phyloP scores from a whole-genome alignment of 2,329 filamentous ascomycete genomes.

The Pleoardoris graminearum region DNA sequence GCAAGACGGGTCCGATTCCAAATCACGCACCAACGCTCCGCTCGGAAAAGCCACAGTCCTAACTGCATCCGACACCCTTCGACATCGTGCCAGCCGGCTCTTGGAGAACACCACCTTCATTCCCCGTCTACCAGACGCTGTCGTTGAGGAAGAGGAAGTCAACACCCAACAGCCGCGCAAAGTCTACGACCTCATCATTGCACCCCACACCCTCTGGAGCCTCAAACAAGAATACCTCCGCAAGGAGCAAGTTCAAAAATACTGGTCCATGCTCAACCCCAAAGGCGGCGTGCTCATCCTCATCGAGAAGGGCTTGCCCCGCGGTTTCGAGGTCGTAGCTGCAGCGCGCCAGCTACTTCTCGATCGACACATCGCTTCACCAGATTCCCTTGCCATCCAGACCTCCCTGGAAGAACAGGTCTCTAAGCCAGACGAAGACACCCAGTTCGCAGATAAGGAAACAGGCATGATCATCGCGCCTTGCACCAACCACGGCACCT shows the following conservation, averaged over 20 bases:
- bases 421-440: conserved; percentile 43
- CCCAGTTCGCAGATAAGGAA: conserved; percentile 52
- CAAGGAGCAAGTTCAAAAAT: conserved; percentile 78
- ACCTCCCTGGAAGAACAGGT: conserved; percentile 44
- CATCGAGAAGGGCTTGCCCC: conserved; percentile 86
- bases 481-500: conserved; percentile 86
- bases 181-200: conserved; percentile 86
- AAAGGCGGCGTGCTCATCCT: conserved; percentile 85
- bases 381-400: conserved; percentile 53
- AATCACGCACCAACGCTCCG: conserved; percentile 47
- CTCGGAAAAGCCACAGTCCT: conserved; percentile 79
- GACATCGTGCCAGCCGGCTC: conserved; percentile 73
- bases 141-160: conserved; percentile 61
- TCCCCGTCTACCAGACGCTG: conserved; percentile 85
- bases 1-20: conserved; percentile 45
- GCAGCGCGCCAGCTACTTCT: conserved; percentile 80
- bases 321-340: conserved; percentile 90
- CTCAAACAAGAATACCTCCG: conserved; percentile 76
- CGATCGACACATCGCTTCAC: conserved; percentile 71
- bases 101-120: conserved; percentile 90
- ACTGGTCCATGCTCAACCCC: conserved; percentile 84
- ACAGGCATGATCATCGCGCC: conserved; percentile 64
- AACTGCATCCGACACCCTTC: conserved; percentile 73
- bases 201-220: conserved; percentile 79
- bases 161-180: conserved; percentile 60